phyloP scores from a whole-genome alignment of 805 yeast genomes.

The Candida cerambycidarum region DNA sequence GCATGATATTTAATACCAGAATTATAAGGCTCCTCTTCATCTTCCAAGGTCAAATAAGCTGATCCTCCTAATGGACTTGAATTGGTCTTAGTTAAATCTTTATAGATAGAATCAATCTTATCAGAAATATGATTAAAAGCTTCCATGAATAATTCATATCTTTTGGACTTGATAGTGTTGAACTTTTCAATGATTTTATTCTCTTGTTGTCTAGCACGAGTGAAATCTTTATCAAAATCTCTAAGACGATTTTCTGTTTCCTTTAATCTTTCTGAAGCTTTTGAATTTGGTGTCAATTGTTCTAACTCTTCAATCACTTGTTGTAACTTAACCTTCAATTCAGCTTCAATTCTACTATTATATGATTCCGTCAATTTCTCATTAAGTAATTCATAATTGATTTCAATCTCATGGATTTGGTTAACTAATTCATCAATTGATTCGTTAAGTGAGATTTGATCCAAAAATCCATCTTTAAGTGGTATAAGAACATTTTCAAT shows the following conservation, averaged over 20 bases:
- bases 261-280: constrained; percentile 72
- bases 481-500: constrained; percentile 70
- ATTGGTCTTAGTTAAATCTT: constrained; percentile 75
- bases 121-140: constrained; percentile 78
- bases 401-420: constrained; percentile 44
- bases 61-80: constrained; percentile 85
- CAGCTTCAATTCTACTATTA: constrained; percentile 39
- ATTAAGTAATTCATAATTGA: constrained; percentile 54
- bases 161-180: constrained; percentile 53
- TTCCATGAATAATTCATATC: constrained; percentile 63
- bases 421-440: constrained; percentile 38
- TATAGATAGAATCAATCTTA: constrained; percentile 73
- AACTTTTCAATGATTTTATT: constrained; percentile 53
- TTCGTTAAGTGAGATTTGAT: constrained; percentile 59
- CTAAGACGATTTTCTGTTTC: constrained; percentile 64
- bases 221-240: constrained; percentile 64
- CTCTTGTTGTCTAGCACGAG: constrained; percentile 60
- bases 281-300: constrained; percentile 72
- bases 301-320: constrained; percentile 40
- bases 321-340: constrained; percentile 32
- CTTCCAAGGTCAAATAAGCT: constrained; percentile 85
- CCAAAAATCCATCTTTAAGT: constrained; percentile 57
- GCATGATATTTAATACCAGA: constrained; percentile 88
- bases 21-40: constrained; percentile 84
- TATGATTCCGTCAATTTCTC: constrained; percentile 43